Conservation (phyloP, 257 asterid genomes). For the Rubia yunnanensis region DNA sequence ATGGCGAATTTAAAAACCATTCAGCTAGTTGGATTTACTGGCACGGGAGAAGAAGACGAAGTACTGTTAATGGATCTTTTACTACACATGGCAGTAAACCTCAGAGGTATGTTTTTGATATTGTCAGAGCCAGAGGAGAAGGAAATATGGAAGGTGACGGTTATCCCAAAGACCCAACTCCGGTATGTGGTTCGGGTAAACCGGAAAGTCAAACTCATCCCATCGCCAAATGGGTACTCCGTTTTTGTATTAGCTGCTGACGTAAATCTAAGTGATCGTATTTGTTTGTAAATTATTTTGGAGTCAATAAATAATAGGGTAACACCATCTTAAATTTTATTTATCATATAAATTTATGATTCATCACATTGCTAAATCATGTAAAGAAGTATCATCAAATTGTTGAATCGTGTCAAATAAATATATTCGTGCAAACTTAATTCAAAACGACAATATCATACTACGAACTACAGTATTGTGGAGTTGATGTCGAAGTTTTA, state of each 20-base stretch:
- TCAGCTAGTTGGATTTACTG: neutral
- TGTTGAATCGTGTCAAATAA: too few relatives aligned
- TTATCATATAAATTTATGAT: too few relatives aligned
- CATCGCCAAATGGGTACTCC: slow-evolving; percentile 4
- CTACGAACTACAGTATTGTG: too few relatives aligned
- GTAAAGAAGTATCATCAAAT: too few relatives aligned
- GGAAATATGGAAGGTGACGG: slow-evolving; percentile 1
- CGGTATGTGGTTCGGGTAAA: neutral
- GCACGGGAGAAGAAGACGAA: neutral
- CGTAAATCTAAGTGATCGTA: too few relatives aligned
- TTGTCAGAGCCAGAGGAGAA: neutral
- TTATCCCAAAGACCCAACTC: slow-evolving; percentile 5
- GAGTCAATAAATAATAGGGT: too few relatives aligned
- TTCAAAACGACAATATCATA: too few relatives aligned
- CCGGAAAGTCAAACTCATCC: neutral
- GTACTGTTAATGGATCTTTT: slow-evolving; percentile 10
- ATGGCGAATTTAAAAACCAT: slow-evolving; percentile 4
- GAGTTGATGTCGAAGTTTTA: too few relatives aligned
- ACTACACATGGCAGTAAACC: slow-evolving; percentile 5
- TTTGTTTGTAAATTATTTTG: too few relatives aligned
- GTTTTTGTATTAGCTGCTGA: neutral
- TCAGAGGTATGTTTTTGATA: neutral
- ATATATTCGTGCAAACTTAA: too few relatives aligned
- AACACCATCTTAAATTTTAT: too few relatives aligned
- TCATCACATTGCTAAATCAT: too few relatives aligned